Percentiles rank a stretch among this genome's conserved stretches.
These are phyloP conservation scores for Aspergillus bridgeri DNA, from an alignment of 495 filamentous ascomycete species.

Conservation along the genomic window DNA sequence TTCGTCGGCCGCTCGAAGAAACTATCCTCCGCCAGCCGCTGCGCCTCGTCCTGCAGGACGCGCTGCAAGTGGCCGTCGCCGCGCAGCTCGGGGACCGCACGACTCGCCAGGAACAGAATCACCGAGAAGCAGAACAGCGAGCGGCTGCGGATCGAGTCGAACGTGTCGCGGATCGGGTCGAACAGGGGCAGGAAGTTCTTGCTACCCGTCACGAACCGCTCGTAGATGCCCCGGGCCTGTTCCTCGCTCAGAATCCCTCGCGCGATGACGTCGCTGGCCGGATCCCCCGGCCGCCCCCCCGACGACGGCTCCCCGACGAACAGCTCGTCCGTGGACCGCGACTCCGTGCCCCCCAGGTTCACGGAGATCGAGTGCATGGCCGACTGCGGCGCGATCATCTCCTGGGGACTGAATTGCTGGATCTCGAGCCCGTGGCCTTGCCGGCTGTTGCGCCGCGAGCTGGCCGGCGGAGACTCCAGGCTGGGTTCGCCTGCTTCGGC, in stretches of 20 bases:
- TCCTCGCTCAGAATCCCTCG: conserved; percentile 42
- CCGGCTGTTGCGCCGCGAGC: conserved; percentile 26
- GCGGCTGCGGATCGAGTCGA: conserved; percentile 41
- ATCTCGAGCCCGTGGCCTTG: conserved; percentile 32
- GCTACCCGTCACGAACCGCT: conserved; percentile 38
- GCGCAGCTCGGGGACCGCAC: conserved; percentile 35
- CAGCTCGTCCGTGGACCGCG: conserved; percentile 38
- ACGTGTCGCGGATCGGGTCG: conserved; percentile 43
- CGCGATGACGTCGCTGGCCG: conserved; percentile 34
- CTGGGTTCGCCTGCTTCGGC: conserved; percentile 5
- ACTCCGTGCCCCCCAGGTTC: conserved; percentile 37
- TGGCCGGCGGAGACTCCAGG: conserved; percentile 18
- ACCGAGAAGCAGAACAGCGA: conserved; percentile 45
- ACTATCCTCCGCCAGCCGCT: conserved; percentile 41
- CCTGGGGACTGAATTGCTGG: conserved; percentile 40
- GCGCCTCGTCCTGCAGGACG: conserved; percentile 44
- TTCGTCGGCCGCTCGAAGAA: conserved; percentile 44
- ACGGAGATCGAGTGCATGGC: conserved; percentile 44
- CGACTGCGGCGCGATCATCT: conserved; percentile 43
- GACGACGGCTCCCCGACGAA: conserved; percentile 36
- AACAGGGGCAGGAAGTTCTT: conserved; percentile 41
- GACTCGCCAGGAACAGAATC: conserved; percentile 41
- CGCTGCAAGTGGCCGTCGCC: conserved; percentile 40
- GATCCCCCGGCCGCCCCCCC: conserved; percentile 17
- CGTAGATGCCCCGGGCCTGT: conserved; percentile 38